Evolutionary conservation across 2,329 filamentous ascomycete species (phyloP).

Genomic region (Botrytis tulipae): DNA sequence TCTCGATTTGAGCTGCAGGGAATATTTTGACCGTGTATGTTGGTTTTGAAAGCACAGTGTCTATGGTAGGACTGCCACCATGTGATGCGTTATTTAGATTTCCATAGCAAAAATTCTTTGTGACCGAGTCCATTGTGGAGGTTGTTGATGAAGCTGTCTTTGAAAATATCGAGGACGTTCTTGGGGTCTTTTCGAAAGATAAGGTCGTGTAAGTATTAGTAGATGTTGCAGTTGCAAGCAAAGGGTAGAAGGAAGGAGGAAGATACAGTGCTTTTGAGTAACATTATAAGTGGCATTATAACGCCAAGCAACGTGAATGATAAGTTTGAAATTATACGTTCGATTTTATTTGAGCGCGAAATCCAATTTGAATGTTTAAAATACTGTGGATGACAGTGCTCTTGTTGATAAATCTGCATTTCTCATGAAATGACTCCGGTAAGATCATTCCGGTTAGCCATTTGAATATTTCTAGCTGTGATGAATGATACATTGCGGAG

Average conservation of each 20-base stretch:
- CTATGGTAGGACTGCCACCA: accelerated
- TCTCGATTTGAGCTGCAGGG: not conserved
- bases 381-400: no score
- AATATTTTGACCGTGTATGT: not conserved
- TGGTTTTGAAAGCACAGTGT: not conserved
- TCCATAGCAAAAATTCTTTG: not conserved
- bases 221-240: no score
- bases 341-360: not conserved
- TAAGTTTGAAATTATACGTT: no score
- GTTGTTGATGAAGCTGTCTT: not conserved
- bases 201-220: not conserved
- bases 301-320: not conserved
- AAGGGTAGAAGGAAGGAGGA: not conserved
- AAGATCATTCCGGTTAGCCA: not conserved
- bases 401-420: not conserved
- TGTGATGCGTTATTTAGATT: not conserved
- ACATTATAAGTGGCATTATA: not conserved
- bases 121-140: not conserved
- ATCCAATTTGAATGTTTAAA: not conserved
- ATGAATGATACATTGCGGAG: not conserved
- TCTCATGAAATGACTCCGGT: not conserved
- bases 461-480: not conserved
- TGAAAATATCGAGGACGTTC: not conserved
- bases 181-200: not conserved
- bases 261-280: not conserved